These are phyloP conservation scores for Zychaea mexicana DNA, from an alignment of 371 early-diverging fungal species.

Conservation along the genomic window DNA sequence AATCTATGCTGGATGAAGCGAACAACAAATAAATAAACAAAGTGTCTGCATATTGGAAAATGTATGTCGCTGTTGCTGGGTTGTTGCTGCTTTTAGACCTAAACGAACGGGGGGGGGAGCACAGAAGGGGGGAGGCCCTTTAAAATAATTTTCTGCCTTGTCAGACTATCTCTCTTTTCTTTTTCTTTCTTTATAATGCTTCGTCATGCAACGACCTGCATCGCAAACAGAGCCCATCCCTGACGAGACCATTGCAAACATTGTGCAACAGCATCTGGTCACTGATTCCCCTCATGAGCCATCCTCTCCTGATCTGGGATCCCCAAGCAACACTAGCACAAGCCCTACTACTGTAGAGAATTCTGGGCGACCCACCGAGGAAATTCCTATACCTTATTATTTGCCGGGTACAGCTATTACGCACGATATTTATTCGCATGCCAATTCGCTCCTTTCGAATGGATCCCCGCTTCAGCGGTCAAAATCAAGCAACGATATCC, in stretches of 20 bases:
- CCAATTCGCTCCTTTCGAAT: constrained; percentile 28
- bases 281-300: constrained; percentile 14
- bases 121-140: too few species aligned
- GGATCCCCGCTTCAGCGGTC: constrained; percentile 23
- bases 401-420: constrained; percentile 50
- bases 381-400: constrained; percentile 44
- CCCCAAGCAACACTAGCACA: not conserved
- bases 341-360: not conserved
- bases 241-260: constrained; percentile 27
- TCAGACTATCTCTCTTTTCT: not conserved
- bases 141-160: not conserved
- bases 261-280: constrained; percentile 41
- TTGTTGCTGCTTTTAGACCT: too few species aligned
- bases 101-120: too few species aligned
- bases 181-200: not conserved
- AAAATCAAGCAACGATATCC: constrained; percentile 25
- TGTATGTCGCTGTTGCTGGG: too few species aligned
- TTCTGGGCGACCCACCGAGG: constrained; percentile 15
- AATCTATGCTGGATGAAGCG: too few species aligned
- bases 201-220: constrained; percentile 4
- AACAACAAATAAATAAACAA: too few species aligned
- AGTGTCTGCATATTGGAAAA: too few species aligned
- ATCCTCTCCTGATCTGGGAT: not conserved
- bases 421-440: constrained; percentile 49
- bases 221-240: constrained; percentile 24